Base-by-base conservation (phyloP, 208 protist species). In the Leishmania aethiopica region DNA sequence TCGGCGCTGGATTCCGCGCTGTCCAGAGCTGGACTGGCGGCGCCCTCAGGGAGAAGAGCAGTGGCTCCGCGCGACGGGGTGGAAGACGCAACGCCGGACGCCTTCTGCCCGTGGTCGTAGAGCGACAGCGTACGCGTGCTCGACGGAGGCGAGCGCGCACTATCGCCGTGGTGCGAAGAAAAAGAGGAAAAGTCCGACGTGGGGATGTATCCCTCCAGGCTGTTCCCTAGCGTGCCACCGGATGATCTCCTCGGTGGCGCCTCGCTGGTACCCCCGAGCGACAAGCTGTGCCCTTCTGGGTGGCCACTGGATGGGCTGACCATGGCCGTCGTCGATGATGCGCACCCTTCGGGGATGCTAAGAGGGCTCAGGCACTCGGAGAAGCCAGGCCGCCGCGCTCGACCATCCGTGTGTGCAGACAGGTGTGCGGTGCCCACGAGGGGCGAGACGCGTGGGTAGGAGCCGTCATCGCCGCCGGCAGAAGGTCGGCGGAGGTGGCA, bases 361-460 rank as follows among this genome's bases (percentile, higher is more conserved):
- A 49, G 76, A 5, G 83, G 83, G 37, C 73, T 86, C 13, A 51
- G 78, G 37, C 77, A 86, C 78, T 82, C 78, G 17, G 51, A 35
- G 8, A 78, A 86, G 35, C 15, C 45, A 8, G 75, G 57, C 4
- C 37, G 62, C 42, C 0, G 35, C 45, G 4, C 35, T 40, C 74
- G 71, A 13, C 42, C 42, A 60, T 69, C 83, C 2, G 78, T 80
- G 15, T 53, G 74, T 25, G 83, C 78, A 45, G 83, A 83, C n/a
- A 74, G 59, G 42, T 47, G 22, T 7, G 40, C 40, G 0, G 74
- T 60, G 11, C 19, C 76, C 40, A 51, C 32, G 11, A 64, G 2
- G 32, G 77, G 82, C 2, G 77, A 78, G 11, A 51, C 17, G 40
- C n/a, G 71, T 40, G 51, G 42, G 70, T 47, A 82, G 17, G 13